These are phyloP conservation scores for Ophiosphaerella herpotricha DNA, from an alignment of 2,329 filamentous ascomycete species.

Conservation along the genomic window DNA sequence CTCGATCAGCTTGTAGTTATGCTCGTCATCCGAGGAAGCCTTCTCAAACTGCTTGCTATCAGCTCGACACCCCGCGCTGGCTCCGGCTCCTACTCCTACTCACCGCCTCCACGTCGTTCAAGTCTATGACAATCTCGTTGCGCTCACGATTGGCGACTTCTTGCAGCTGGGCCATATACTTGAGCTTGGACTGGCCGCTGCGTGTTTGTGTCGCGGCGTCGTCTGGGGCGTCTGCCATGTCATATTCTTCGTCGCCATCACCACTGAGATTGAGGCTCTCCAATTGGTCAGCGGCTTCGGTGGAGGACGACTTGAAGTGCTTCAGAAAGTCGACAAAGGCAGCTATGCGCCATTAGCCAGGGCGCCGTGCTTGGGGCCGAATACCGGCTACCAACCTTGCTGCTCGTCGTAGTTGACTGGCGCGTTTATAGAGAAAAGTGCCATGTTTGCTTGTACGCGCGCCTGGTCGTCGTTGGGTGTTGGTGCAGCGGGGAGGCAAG, in stretches of 20 bases:
- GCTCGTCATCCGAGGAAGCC: constrained; percentile 63
- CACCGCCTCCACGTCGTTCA: constrained; percentile 83
- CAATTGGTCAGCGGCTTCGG: constrained; percentile 77
- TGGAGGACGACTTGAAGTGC: constrained; percentile 81
- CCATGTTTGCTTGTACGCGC: constrained; percentile 62
- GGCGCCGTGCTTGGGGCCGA: constrained; percentile 13
- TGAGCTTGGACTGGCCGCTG: constrained; percentile 64
- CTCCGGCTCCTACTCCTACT: constrained; percentile 29
- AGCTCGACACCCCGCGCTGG: constrained; percentile 7
- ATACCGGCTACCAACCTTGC: constrained; percentile 63
- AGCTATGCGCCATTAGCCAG: constrained; percentile 56
- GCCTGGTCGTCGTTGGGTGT: constrained; percentile 6
- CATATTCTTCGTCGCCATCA: constrained; percentile 86
- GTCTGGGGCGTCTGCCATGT: constrained; percentile 85
- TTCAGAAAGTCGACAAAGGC: constrained; percentile 87
- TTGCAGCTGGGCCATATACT: constrained; percentile 88
- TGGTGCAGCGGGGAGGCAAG: constrained; percentile 22
- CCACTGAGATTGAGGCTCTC: constrained; percentile 85
- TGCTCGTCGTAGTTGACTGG: constrained; percentile 88
- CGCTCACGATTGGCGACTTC: constrained; percentile 79
- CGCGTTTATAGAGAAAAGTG: constrained; percentile 78
- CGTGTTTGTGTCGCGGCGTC: constrained; percentile 57
- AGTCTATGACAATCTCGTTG: constrained; percentile 80
- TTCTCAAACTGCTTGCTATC: constrained; percentile 71
- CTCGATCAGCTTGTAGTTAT: constrained; percentile 69